These are phyloP conservation scores for Cercospora sp. DNA, from an alignment of 2,329 filamentous ascomycete species.

Conservation along the genomic window DNA sequence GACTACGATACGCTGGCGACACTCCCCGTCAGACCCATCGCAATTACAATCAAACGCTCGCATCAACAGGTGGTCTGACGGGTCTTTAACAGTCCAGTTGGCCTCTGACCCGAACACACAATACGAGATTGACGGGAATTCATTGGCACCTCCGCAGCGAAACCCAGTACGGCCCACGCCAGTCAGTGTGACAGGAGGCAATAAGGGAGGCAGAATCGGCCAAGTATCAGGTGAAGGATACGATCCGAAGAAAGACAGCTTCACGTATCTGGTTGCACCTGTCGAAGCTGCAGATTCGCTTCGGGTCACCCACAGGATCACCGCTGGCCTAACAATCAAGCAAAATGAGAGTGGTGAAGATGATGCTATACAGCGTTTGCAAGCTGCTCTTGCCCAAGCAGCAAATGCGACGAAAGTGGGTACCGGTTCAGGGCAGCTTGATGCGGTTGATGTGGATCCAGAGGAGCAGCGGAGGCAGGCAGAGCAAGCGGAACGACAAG, in stretches of 20 bases:
- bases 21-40: constrained; percentile 64
- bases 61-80: constrained; percentile 76
- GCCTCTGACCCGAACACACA: constrained; percentile 68
- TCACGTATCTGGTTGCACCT: constrained; percentile 74
- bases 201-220: constrained; percentile 39
- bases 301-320: constrained; percentile 73
- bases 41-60: constrained; percentile 73
- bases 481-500: constrained; percentile 73
- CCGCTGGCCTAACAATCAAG: constrained; percentile 68
- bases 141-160: constrained; percentile 62
- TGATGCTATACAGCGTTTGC: constrained; percentile 68
- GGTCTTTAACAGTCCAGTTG: constrained; percentile 72
- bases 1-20: constrained; percentile 69
- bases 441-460: constrained; percentile 70
- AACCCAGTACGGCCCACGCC: constrained; percentile 54
- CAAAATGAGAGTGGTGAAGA: constrained; percentile 69
- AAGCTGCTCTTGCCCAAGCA: constrained; percentile 65
- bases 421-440: constrained; percentile 60
- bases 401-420: constrained; percentile 57
- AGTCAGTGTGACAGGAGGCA: constrained; percentile 37
- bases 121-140: constrained; percentile 71
- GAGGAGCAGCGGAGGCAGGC: constrained; percentile 73
- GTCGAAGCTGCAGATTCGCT: constrained; percentile 68
- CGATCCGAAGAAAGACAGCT: constrained; percentile 67
- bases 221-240: constrained; percentile 54